Evolutionary conservation across 768 basidiomycete genomes (phyloP), one percentile per base, ranked within the genome.

Genomic region (Daedaleopsis nitida): DNA sequence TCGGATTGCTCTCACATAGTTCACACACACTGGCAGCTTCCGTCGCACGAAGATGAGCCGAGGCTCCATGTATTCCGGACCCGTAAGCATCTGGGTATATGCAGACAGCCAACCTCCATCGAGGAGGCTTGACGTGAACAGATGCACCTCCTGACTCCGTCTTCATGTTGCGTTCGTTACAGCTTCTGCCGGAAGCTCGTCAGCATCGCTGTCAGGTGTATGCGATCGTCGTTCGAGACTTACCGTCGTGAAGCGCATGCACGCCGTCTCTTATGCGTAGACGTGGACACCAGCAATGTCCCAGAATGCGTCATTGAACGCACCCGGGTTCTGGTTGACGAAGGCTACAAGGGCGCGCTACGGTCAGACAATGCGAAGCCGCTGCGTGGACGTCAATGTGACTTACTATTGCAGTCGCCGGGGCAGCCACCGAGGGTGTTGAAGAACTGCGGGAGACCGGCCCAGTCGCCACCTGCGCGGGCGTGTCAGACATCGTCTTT

Each of bases 231-330:
- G 7, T 7, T 3, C 27, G 7, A 32, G 3, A 32, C 27, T 32
- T 32, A 32, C 27, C 7, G 27, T 32, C 4, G 27, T 32, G 27
- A 32, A 32, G 27, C 7, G 27, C 27, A 32, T 7, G 27, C 27
- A 32, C n/a, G 32, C 43, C 39, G 21, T 24, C 19, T 24, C 58
- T 65, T 70, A 80, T 27, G 68, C 73, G 71, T 84, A 86, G 34
- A 85, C 74, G 59, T 80, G 82, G 55, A 91, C 72, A 52, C 81
- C 83, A 50, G 81, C 79, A 70, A 93, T 81, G 47, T 89, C 83
- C 75, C 89, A 92, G 77, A 85, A 91, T 0, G 91, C 88, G 35
- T 88, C 76, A 11, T 65, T 64, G 74, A 92, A 92, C 12, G 86
- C 86, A 3, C 73, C 71, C 1, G 91, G 91, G 66, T 89, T 86